Percentiles rank a stretch among this genome's conserved stretches.
These are phyloP conservation scores for Alternaria sp. DNA, from an alignment of 2,329 filamentous ascomycete species.

Conservation along the genomic window DNA sequence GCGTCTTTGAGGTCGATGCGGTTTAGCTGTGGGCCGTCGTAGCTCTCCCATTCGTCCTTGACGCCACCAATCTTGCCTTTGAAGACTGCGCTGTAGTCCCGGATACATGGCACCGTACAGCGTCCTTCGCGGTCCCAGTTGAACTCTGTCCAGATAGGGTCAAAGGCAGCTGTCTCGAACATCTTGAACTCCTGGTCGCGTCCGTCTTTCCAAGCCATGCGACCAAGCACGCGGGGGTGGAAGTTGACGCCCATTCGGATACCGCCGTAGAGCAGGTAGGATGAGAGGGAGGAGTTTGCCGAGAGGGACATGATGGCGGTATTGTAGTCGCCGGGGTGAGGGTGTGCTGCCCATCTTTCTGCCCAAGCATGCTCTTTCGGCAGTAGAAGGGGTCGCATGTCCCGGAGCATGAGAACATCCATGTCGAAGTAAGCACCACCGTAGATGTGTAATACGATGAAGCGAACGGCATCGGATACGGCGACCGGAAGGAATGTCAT, in stretches of 20 bases:
- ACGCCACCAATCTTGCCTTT: constrained; percentile 55
- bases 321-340: constrained; percentile 63
- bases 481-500: constrained; percentile 65
- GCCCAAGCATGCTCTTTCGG: constrained; percentile 61
- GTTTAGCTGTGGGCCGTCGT: constrained; percentile 54
- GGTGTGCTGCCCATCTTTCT: constrained; percentile 62
- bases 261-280: constrained; percentile 62
- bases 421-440: constrained; percentile 64
- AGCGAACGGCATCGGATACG: constrained; percentile 63
- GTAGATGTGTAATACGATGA: constrained; percentile 62
- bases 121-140: constrained; percentile 60
- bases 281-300: constrained; percentile 62
- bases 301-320: constrained; percentile 63
- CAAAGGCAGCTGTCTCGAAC: constrained; percentile 64
- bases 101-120: constrained; percentile 62
- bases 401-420: constrained; percentile 62
- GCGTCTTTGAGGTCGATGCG: constrained; percentile 38
- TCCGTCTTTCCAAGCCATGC: constrained; percentile 64
- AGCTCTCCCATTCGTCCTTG: constrained; percentile 62
- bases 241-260: constrained; percentile 66
- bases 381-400: constrained; percentile 61
- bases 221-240: constrained; percentile 61
- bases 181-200: constrained; percentile 62
- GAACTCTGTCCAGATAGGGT: constrained; percentile 65
- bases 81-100: constrained; percentile 61